A percentile compares a stretch with the other conserved stretches of the same genome.
Evolutionary conservation across 768 basidiomycete genomes (phyloP).

Genomic region (Cystofilobasidium capitatum): DNA sequence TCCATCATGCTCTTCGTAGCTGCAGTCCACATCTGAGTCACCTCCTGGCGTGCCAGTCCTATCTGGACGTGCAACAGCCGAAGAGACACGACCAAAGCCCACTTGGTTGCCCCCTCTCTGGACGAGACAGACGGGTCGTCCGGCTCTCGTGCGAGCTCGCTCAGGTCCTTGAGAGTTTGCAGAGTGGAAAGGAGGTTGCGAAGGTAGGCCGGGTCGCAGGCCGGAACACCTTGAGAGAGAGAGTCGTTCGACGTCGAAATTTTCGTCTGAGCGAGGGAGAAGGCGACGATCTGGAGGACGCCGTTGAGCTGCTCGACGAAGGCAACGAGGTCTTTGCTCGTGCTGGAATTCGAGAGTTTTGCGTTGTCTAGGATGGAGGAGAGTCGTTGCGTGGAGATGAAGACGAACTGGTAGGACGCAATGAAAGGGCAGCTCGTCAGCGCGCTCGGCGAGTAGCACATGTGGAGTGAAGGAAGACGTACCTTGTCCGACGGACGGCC

Average conservation of each 20-base stretch:
- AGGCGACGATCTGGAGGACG: slow-evolving; percentile 1
- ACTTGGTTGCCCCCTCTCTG: background rate
- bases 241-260: background rate
- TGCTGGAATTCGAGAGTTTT: background rate
- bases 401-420: slow-evolving; percentile 7
- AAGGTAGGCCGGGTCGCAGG: slow-evolving; percentile 1
- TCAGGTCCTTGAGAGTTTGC: background rate
- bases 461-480: background rate
- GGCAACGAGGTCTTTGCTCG: background rate
- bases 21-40: slow-evolving; percentile 8
- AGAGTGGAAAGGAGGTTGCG: background rate
- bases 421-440: background rate
- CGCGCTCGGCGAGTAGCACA: background rate
- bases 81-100: slow-evolving; percentile 12
- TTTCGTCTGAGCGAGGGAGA: background rate
- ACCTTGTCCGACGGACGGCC: slow-evolving; percentile 17
- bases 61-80: slow-evolving; percentile 13
- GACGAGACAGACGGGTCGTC: background rate
- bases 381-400: slow-evolving; percentile 7
- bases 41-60: slow-evolving; percentile 5
- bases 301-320: background rate
- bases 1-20: slow-evolving; percentile 6
- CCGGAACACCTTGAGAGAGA: background rate
- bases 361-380: background rate
- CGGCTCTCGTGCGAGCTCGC: background rate